Percentiles rank a stretch among this genome's conserved stretches.
Evolutionary conservation across 1,284 basidiomycete genomes (phyloP).

Genomic region (Microbotryum violaceum): DNA sequence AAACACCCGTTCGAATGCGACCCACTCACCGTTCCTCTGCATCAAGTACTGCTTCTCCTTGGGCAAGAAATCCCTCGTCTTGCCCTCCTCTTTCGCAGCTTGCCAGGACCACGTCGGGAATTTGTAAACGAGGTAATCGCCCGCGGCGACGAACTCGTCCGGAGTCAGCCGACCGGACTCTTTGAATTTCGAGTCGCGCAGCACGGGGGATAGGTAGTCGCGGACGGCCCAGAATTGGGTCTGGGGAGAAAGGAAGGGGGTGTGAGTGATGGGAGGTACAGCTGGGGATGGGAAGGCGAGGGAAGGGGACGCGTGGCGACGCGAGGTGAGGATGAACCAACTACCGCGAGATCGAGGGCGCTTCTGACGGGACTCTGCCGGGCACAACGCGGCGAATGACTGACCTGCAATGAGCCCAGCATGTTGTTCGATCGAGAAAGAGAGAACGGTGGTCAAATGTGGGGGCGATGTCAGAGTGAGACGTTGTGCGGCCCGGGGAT

Average conservation of each 20-base stretch:
- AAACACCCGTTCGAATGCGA: background rate
- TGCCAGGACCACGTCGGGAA: constrained; percentile 92
- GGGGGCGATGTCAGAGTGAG: background rate
- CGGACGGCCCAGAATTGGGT: constrained; percentile 91
- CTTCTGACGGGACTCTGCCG: background rate
- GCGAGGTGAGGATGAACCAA: background rate
- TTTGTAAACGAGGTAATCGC: constrained; percentile 90
- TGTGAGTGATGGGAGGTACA: background rate
- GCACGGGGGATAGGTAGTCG: constrained; percentile 90
- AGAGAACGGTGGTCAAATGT: too few species aligned
- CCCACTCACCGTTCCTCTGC: constrained; percentile 59
- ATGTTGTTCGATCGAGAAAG: background rate
- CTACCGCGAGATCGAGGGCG: too few species aligned
- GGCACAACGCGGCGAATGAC: background rate
- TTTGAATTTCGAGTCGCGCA: constrained; percentile 97
- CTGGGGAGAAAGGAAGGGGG: constrained; percentile 39
- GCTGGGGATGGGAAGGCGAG: too few species aligned
- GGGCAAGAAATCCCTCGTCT: constrained; percentile 84
- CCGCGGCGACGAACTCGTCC: constrained; percentile 89
- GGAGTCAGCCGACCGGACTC: constrained; percentile 68
- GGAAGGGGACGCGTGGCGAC: background rate
- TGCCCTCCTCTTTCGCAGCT: constrained; percentile 47
- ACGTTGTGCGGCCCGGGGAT: too few species aligned
- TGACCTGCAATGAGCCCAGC: constrained; percentile 31
- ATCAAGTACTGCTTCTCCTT: constrained; percentile 93